Base-by-base conservation (phyloP, 345 rosid species). In the Streptanthus diversifolius region DNA sequence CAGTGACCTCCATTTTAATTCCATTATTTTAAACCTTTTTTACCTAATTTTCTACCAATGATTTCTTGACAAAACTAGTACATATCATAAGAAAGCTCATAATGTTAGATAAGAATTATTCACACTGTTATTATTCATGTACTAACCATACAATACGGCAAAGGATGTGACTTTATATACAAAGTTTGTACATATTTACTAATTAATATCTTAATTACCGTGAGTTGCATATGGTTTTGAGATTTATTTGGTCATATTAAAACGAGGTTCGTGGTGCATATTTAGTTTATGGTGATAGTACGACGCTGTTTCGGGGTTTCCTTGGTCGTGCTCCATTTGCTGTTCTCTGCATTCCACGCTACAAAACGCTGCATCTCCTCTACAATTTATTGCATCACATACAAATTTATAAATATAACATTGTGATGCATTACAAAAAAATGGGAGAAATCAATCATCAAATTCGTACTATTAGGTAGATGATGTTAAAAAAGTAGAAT, bases 351-450 rank as follows among this genome's bases (percentile, higher is more conserved):
- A 92, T 77, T 86, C 92, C 74, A 58, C 70, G 64, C 96, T 87
- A 63, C 98, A 92, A 83, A 92, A 92, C 13, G 93, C 98, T 39
- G 86, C 75, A 48, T 92, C 92, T 43, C 98, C 96, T 85, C 96
- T 88, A 10, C 70, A 72, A 27, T 74, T 67, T 68, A 17, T 67
- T 7, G 54, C 64, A 54, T 11, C 35, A 66, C 61, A 45, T 4
- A 56, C 21, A 68, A 32, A 15, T 17, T 35, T n/a, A 13, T 35
- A 22, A 21, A 56, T 55, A 54, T n/a, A 11, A 32, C 5, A 4
- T n/a, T 18, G 29, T 30, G 41, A 65, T 36, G 0, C 66, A 36
- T 55, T 24, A 62, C 19, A 1, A 24, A 22, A 15, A 10, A 1
- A 15, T 21, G 0, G 2, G 24, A 10, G 7, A 13, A 40, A 41